Evolutionary conservation across 768 basidiomycete species (phyloP), one percentile per base, ranked within the genome.

Genomic region (Boletus barrowsii): DNA sequence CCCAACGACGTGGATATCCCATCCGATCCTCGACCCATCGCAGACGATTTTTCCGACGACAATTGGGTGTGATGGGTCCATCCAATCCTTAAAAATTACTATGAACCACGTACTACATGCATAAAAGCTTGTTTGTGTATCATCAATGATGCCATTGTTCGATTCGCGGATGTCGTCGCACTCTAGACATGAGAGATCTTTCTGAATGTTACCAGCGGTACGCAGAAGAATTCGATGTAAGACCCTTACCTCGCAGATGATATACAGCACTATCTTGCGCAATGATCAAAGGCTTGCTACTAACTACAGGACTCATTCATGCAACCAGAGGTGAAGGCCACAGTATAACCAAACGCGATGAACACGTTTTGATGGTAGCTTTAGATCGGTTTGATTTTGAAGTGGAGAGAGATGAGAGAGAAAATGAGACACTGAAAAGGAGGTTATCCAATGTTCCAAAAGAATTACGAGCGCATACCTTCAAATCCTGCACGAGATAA

Each of bases 311-410:
- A 55, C 51, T 51, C 50, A 51, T 49, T 49, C 47, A 58, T 41
- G 50, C 35, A 30, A 57, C 50, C 32, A 42, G 33, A 42, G 37
- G 41, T 35, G 24, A 36, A 32, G 18, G 11, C 39, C 35, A n/a
- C 42, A 50, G 29, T 36, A 15, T n/a, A 47, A 51, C 42, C 51
- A 33, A 29, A 32, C 39, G 15, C 17, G 22, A 43, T 46, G 54
- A 53, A 54, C 41, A 52, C 15, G 24, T 24, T 33, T 42, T 17
- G 39, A 22, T 14, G 29, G 41, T 35, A 48, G 36, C 14, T 48
- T 75, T 84, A 93, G 63, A 93, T 98, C 15, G 97, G 97, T 80
- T 99, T 98, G 81, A 99, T 98, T 78, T 98, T 98, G 88, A 99
- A 98, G 79, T 99, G 96, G 36, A 99, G 83, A 3, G 93, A 93